Evolutionary conservation across 192 early-diverging fungal genomes (phyloP), one percentile per base, ranked within the genome.

Genomic region (Entophlyctis helioformis): DNA sequence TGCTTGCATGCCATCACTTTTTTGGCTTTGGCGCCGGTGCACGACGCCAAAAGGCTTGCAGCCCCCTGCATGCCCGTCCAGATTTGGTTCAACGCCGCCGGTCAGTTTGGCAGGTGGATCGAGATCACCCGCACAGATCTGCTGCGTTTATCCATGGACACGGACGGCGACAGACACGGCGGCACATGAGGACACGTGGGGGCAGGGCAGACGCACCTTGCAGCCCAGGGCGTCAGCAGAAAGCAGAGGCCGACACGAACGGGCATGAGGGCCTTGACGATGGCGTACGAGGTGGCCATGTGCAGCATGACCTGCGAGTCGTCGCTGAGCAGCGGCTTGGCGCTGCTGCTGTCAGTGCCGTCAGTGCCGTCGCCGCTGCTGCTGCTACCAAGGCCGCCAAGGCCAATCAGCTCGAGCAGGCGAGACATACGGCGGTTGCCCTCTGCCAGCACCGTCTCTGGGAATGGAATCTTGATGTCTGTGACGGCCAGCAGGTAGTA

Each of bases 181-280:
- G n/a, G n/a, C n/a, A n/a, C n/a, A n/a, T n/a, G n/a, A n/a, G n/a
- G n/a, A n/a, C n/a, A n/a, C n/a, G n/a, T n/a, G n/a, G n/a, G n/a
- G n/a, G n/a, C 22, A 46, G 37, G 10, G 1, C 0, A 8, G 19
- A 42, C 50, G 20, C 9, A 64, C 67, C 64, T 60, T 10, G 82
- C 82, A 46, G 65, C 65, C 62, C 62, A 70, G 0, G 71, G 71
- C 12, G 71, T 73, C 45, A 58, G 16, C 21, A 35, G 26, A n/a
- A 63, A 31, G 20, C 62, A 69, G 12, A 61, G 7, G 0, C 60
- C 78, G 31, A 85, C 44, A 9, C 86, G 64, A n/a, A 81, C 23
- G 0, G 86, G 86, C 64, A 88, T 62, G 28, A 76, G 26, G 1
- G 64, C 56, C 68, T 96, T 96, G 16, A 91, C 84, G 13, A 89